A percentile compares a stretch with the other conserved stretches of the same genome.
phyloP scores from a whole-genome alignment of 768 basidiomycete species.

The Mycena latifolia region DNA sequence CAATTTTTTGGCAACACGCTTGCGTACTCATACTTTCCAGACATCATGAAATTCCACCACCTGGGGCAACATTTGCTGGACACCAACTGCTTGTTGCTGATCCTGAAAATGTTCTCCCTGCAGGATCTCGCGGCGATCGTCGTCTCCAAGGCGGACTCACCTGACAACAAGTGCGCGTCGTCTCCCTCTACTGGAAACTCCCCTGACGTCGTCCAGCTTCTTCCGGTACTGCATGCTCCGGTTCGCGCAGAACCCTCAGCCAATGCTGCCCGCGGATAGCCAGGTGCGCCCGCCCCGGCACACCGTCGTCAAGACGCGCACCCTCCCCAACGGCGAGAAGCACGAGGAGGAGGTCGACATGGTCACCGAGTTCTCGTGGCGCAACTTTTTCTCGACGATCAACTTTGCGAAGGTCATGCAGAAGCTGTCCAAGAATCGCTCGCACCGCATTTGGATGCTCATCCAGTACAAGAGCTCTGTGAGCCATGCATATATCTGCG shows the following conservation, averaged over 20 bases:
- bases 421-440: conserved; percentile 94
- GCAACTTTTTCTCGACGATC: conserved; percentile 97
- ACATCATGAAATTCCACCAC: conserved; percentile 99
- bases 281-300: conserved; percentile 73
- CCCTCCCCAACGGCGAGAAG: conserved; percentile 78
- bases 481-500: conserved; percentile 42
- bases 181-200: neutral
- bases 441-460: conserved; percentile 95
- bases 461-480: conserved; percentile 99
- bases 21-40: conserved; percentile 52
- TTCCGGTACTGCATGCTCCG: conserved; percentile 93
- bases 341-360: conserved; percentile 92
- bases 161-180: conserved; percentile 78
- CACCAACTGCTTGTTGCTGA: conserved; percentile 92
- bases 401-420: conserved; percentile 99
- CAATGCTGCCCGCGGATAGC: conserved; percentile 71
- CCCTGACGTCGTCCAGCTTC: conserved; percentile 69
- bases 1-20: neutral
- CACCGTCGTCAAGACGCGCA: conserved; percentile 65
- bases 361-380: conserved; percentile 95
- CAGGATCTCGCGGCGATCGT: conserved; percentile 91
- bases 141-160: conserved; percentile 89
- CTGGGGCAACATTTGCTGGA: conserved; percentile 95
- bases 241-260: conserved; percentile 76
- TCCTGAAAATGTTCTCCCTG: conserved; percentile 98